phyloP scores from a whole-genome alignment of 225 moss, liverwort and hornwort genomes.

The Pleurozium schreberi region DNA sequence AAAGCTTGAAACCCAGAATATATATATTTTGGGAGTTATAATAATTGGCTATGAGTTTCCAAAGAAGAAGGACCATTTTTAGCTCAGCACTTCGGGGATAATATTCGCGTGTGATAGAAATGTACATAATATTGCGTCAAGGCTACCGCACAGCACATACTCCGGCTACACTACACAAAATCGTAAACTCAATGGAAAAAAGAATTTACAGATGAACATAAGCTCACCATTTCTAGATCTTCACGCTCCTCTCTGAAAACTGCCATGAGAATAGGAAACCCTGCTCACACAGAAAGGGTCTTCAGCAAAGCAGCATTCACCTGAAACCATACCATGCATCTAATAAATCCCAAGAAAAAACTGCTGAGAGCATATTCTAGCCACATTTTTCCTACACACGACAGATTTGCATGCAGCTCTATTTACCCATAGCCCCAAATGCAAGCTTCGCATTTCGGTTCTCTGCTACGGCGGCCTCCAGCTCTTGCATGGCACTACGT shows the following conservation, averaged over 20 bases:
- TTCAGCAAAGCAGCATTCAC: conserved; percentile 57
- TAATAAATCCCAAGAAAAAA: conserved; percentile 48
- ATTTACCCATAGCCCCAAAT: conserved; percentile 83
- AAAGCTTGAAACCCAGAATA: background rate
- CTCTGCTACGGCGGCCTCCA: conserved; percentile 93
- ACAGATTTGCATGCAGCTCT: background rate
- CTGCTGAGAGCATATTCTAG: conserved; percentile 3
- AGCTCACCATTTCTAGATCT: conserved; percentile 88
- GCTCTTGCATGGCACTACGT: conserved; percentile 78
- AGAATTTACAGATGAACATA: background rate
- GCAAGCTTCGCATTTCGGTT: conserved; percentile 86
- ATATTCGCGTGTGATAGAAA: background rate
- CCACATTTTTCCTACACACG: background rate
- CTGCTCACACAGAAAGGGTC: conserved; percentile 68
- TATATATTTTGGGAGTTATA: background rate
- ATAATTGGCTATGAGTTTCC: background rate
- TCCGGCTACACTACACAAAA: background rate
- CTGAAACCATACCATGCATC: conserved; percentile 46
- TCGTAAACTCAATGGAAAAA: background rate
- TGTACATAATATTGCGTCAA: background rate
- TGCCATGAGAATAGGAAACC: conserved; percentile 90
- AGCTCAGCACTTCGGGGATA: background rate
- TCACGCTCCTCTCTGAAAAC: conserved; percentile 97
- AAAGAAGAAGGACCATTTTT: background rate
- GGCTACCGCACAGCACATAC: background rate